Percentiles rank a stretch among this genome's conserved stretches.
These are phyloP conservation scores for Daldinia sp. DNA, from an alignment of 2,329 filamentous ascomycete genomes.

Conservation along the genomic window DNA sequence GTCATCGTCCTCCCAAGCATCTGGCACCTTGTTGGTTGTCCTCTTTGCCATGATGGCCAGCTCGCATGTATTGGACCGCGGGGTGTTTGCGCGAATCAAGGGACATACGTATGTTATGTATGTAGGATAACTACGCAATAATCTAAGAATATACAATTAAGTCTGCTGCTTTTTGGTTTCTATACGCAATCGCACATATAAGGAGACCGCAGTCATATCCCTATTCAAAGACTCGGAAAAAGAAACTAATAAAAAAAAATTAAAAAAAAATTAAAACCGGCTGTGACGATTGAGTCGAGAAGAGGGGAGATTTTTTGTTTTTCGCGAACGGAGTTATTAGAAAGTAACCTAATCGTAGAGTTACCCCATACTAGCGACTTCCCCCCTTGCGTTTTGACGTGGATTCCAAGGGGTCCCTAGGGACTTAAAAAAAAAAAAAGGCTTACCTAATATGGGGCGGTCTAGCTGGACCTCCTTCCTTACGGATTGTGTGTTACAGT, in stretches of 20 bases:
- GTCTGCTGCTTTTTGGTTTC: background rate
- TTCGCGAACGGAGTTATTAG: constrained; percentile 5
- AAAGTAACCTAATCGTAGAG: background rate
- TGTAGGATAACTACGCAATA: background rate
- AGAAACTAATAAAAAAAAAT: too few species aligned
- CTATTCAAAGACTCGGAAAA: background rate
- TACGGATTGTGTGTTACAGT: background rate
- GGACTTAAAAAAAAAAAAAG: too few species aligned
- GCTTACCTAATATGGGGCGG: constrained; percentile 3
- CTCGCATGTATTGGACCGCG: background rate
- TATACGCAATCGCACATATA: background rate
- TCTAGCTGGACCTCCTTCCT: background rate
- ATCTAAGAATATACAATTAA: background rate
- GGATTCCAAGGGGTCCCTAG: too few species aligned
- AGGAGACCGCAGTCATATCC: background rate
- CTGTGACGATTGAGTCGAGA: background rate
- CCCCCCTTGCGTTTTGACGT: background rate
- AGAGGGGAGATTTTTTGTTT: constrained; percentile 26
- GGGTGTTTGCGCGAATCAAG: background rate
- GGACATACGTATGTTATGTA: background rate
- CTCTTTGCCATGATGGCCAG: constrained; percentile 53
- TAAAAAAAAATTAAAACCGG: too few species aligned
- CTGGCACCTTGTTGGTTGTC: constrained; percentile 61
- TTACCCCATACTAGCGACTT: background rate
- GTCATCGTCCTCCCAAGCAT: constrained; percentile 88